These are phyloP conservation scores for Claviceps capensis DNA, from an alignment of 2,329 filamentous ascomycete species.

Conservation along the genomic window DNA sequence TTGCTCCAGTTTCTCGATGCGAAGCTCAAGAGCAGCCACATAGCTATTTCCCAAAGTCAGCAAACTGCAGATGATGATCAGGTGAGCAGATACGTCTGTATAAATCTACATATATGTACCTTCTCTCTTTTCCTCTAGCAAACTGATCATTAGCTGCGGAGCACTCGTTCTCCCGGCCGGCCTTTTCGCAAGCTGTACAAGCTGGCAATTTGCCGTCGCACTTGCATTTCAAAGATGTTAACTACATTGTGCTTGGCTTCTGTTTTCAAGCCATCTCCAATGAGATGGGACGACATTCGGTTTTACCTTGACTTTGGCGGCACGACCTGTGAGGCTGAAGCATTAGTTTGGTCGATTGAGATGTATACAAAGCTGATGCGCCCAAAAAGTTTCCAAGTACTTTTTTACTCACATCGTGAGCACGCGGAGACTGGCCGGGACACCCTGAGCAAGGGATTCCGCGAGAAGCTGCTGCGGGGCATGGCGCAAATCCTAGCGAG, in stretches of 20 bases:
- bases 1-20: conserved; percentile 76
- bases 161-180: conserved; percentile 73
- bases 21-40: conserved; percentile 85
- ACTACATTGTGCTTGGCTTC: neutral
- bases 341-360: neutral
- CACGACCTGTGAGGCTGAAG: conserved; percentile 39
- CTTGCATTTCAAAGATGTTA: conserved; percentile 21
- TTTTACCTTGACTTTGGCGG: conserved; percentile 77
- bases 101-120: conserved; percentile 27
- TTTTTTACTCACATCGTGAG: conserved; percentile 46
- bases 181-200: conserved; percentile 89
- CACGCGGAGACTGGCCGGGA: conserved; percentile 71
- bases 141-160: conserved; percentile 94
- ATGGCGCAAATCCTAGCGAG: conserved; percentile 15
- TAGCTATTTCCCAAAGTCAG: conserved; percentile 39
- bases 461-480: conserved; percentile 34
- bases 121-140: conserved; percentile 86
- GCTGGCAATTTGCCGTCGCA: conserved; percentile 94
- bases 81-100: conserved; percentile 4
- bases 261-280: neutral
- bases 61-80: neutral
- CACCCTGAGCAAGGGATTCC: conserved; percentile 53
- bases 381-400: neutral
- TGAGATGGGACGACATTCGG: neutral
- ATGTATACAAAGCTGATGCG: neutral